Percentiles rank a stretch among this genome's conserved stretches.
Evolutionary conservation across 2,329 filamentous ascomycete species (phyloP).

Genomic region (Domatiomyces globalis): DNA sequence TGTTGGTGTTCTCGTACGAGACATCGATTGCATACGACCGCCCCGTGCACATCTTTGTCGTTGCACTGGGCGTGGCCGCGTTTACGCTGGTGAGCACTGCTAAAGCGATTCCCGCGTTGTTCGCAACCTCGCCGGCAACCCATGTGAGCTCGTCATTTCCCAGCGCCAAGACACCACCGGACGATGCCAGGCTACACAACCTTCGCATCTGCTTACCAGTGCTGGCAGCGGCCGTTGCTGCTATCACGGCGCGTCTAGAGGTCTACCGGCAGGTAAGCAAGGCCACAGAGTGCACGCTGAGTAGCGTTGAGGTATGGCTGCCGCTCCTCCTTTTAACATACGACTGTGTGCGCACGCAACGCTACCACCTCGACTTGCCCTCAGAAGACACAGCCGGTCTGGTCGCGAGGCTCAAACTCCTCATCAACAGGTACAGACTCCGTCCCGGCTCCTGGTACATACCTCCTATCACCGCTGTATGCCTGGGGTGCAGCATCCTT

Average conservation of each 20-base stretch:
- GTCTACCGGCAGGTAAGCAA: conserved; percentile 28
- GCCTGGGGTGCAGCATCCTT: conserved; percentile 26
- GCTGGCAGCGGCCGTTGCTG: conserved; percentile 13
- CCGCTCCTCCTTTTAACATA: conserved; percentile 30
- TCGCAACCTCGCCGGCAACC: conserved; percentile 1
- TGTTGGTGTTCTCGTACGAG: conserved; percentile 24
- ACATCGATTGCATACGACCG: conserved; percentile 31
- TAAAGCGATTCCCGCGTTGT: conserved; percentile 21
- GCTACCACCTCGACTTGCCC: conserved; percentile 3
- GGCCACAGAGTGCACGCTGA: conserved; percentile 30
- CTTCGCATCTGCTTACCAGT: conserved; percentile 7
- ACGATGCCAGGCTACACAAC: background rate
- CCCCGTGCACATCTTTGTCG: conserved; percentile 30
- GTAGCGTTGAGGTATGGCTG: conserved; percentile 20
- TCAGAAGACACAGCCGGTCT: conserved; percentile 11
- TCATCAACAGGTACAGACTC: conserved; percentile 6
- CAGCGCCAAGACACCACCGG: background rate
- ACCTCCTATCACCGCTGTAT: conserved; percentile 25
- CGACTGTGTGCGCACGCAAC: conserved; percentile 25
- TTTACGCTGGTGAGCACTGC: conserved; percentile 25
- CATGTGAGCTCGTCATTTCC: background rate
- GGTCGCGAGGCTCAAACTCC: conserved; percentile 6
- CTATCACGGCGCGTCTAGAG: conserved; percentile 24
- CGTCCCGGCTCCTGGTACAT: conserved; percentile 26
- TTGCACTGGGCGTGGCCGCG: conserved; percentile 30